Evolutionary conservation across 2,329 filamentous ascomycete species (phyloP).

Genomic region (Phaeomoniella chlamydospora): DNA sequence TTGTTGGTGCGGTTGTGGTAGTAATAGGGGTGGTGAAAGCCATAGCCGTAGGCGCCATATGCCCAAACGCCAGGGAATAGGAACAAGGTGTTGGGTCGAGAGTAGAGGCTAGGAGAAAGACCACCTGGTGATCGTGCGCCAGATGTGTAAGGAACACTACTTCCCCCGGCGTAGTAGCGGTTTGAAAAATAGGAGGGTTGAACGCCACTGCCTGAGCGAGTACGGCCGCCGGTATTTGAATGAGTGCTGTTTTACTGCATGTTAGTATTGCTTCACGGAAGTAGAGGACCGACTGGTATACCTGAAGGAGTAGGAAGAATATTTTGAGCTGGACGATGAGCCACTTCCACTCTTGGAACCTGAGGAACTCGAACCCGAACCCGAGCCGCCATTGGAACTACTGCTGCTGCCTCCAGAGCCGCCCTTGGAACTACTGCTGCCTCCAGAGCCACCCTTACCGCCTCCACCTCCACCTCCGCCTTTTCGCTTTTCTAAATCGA

Average conservation of each 20-base stretch:
- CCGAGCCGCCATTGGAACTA: constrained; percentile 3
- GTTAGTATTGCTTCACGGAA: background rate
- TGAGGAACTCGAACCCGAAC: constrained; percentile 2
- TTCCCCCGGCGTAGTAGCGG: constrained; percentile 40
- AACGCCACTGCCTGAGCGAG: constrained; percentile 22
- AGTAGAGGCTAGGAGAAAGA: constrained; percentile 34
- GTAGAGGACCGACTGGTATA: background rate
- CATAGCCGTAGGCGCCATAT: constrained; percentile 37
- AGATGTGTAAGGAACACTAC: constrained; percentile 33
- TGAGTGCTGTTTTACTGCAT: background rate
- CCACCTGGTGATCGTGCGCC: constrained; percentile 31
- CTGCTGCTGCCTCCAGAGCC: constrained; percentile 4
- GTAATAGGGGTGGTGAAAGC: constrained; percentile 31
- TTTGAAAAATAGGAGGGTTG: constrained; percentile 30
- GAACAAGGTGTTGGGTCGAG: constrained; percentile 27
- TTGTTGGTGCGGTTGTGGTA: constrained; percentile 29
- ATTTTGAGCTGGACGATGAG: constrained; percentile 1
- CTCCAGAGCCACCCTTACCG: constrained; percentile 5
- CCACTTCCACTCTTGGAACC: constrained; percentile 3
- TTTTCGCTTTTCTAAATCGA: constrained; percentile 10
- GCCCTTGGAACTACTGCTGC: constrained; percentile 3
- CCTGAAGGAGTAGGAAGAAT: constrained; percentile 1
- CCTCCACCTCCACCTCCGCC: constrained; percentile 11
- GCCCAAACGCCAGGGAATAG: constrained; percentile 42
- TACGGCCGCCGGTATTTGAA: constrained; percentile 17